Evolutionary conservation across 1,284 basidiomycete species (phyloP).

Genomic region (Ustilago loliicola): DNA sequence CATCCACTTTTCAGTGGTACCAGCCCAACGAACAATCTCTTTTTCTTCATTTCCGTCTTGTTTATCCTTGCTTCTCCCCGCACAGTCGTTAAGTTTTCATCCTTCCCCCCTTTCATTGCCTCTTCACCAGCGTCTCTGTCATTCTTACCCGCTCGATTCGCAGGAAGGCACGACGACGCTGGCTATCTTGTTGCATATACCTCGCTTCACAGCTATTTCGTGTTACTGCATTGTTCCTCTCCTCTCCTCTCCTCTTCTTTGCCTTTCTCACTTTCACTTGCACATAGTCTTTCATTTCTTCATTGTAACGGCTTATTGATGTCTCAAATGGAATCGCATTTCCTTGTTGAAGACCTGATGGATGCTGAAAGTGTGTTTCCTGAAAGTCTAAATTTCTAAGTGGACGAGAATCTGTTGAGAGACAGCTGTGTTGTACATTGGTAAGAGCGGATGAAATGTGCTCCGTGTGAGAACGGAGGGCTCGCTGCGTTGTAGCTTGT

Average conservation of each 20-base stretch:
- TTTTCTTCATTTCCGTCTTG: not conserved
- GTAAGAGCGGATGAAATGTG: not conserved
- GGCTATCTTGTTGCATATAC: constrained; percentile 33
- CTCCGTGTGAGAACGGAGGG: not conserved
- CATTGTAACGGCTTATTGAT: constrained; percentile 43
- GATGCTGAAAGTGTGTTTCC: not conserved
- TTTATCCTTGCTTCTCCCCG: constrained; percentile 4
- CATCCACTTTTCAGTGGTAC: constrained; percentile 2
- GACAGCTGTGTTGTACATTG: not conserved
- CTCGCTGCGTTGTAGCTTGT: constrained; percentile 25
- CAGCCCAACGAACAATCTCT: constrained; percentile 33
- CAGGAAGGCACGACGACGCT: not conserved
- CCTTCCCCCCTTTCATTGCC: constrained; percentile 6
- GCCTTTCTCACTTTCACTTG: not conserved
- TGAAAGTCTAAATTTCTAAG: not conserved
- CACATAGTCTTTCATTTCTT: constrained; percentile 8
- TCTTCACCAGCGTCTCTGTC: not conserved
- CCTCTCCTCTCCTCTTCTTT: not conserved
- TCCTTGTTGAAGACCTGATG: constrained; percentile 3
- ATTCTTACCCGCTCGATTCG: too few species aligned
- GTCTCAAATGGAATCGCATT: constrained; percentile 26
- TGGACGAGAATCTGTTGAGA: not conserved
- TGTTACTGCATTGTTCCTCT: constrained; percentile 8
- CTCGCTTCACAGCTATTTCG: constrained; percentile 12
- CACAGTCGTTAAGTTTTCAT: constrained; percentile 5